Evolutionary conservation across 768 basidiomycete species (phyloP), one percentile per base, ranked within the genome.

Genomic region (Lactarius indigo): DNA sequence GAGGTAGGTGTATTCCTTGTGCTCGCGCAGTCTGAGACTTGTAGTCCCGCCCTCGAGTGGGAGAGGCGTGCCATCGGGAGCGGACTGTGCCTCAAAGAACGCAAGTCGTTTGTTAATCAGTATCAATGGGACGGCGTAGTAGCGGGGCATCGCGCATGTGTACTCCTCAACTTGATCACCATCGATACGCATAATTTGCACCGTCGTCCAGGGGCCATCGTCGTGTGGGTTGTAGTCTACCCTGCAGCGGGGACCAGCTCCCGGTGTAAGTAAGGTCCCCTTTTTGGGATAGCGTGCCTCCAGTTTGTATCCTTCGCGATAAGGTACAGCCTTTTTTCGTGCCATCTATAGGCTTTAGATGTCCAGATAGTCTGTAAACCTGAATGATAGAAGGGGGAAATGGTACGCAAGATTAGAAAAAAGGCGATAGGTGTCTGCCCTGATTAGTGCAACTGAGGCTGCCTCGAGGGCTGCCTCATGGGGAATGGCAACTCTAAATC

Each of bases 101-200:
- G 63, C 47, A 4, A 69, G 35, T 1, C 57, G 33, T 5, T 69
- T 69, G 56, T 68, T 68, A 28, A 68, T 31, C 30, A 69, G 44
- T 54, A 60, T 62, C n/a, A 69, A 55, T 15, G 69, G 68, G 28
- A 56, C 18, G 44, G 69, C 69, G 31, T 69, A 69, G 54, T 23
- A 57, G 50, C 62, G 47, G 15, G 69, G 69, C 52, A 68, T 41
- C 8, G 41, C 42, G 55, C 69, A 69, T 23, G 23, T 17, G 52
- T 37, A 62, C 2, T 52, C 5, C 13, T 68, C 66, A 0, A 17
- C 13, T 23, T 50, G 13, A 15, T 12, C 10, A 2, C 42, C 20
- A 1, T 55, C 57, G 50, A 67, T 4, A 15, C 41, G 30, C 61
- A 67, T 59, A 39, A 67, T 63, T 26, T 54, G 37, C 8, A 67